Percentiles rank a stretch among this genome's conserved stretches.
These are phyloP conservation scores for Ogataea ganodermae DNA, from an alignment of 805 yeast genomes.

Conservation along the genomic window DNA sequence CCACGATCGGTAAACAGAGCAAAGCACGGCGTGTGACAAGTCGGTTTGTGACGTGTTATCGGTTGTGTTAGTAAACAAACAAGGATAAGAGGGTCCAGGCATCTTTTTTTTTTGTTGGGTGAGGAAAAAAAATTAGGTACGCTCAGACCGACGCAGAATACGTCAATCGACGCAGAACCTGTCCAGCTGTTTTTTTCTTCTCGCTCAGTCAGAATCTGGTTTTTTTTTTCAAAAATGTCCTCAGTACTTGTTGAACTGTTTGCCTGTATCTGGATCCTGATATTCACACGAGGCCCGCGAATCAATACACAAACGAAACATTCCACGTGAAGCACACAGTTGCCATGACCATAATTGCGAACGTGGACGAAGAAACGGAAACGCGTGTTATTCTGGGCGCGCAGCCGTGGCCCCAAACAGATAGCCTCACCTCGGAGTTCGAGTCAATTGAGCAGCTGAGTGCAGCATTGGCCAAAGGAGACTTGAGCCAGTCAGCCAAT, in stretches of 20 bases:
- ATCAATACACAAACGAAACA: background rate
- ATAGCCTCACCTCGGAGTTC: background rate
- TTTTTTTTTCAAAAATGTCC: background rate
- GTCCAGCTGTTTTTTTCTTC: no score
- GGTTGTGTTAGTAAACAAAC: background rate
- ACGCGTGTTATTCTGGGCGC: constrained; percentile 5
- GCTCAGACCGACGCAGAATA: background rate
- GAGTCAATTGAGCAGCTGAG: background rate
- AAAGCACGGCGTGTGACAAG: background rate
- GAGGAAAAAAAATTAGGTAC: background rate
- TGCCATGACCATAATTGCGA: background rate
- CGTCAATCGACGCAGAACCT: background rate
- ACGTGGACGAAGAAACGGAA: background rate
- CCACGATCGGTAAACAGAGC: background rate
- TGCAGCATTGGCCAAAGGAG: background rate
- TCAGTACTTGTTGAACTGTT: background rate
- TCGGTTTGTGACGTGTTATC: constrained; percentile 3
- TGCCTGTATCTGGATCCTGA: no score
- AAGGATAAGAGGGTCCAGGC: background rate
- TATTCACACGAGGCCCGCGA: no score
- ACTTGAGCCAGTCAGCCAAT: no score
- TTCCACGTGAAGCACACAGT: background rate
- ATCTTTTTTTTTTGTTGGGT: background rate
- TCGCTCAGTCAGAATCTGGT: background rate
- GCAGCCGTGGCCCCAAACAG: background rate